Conservation (phyloP, 1,284 basidiomycete genomes). For the Microbotryomycetes sp. region DNA sequence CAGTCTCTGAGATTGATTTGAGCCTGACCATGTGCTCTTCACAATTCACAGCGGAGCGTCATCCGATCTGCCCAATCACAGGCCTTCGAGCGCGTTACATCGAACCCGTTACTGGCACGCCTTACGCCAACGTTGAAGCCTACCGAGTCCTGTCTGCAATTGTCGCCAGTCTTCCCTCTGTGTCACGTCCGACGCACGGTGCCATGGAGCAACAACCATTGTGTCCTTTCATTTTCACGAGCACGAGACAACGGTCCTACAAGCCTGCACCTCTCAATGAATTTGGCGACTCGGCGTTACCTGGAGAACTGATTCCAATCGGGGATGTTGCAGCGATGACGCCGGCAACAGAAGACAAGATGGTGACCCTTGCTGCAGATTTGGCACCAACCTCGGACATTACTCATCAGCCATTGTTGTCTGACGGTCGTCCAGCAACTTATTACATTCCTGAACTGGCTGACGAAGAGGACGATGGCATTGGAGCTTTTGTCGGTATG, state of each 20-base stretch:
- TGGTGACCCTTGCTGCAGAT: no score
- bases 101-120: slow-evolving; percentile 67
- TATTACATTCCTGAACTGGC: background rate
- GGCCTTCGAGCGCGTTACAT: slow-evolving; percentile 53
- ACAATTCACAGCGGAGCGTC: background rate
- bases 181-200: slow-evolving; percentile 41
- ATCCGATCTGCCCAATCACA: slow-evolving; percentile 45
- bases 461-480: background rate
- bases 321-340: background rate
- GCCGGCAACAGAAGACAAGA: no score
- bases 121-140: slow-evolving; percentile 63
- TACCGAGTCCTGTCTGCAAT: slow-evolving; percentile 46
- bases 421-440: background rate
- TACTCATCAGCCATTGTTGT: background rate
- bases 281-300: background rate
- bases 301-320: background rate
- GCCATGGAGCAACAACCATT: slow-evolving; percentile 52
- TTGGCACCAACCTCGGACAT: no score
- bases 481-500: background rate
- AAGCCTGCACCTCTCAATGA: background rate
- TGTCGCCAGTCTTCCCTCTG: background rate
- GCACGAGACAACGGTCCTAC: background rate
- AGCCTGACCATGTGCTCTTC: background rate
- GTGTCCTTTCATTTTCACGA: slow-evolving; percentile 41
- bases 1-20: background rate